Base-by-base conservation (phyloP, 2,329 filamentous ascomycete species). In the Arthroderma sp. region DNA sequence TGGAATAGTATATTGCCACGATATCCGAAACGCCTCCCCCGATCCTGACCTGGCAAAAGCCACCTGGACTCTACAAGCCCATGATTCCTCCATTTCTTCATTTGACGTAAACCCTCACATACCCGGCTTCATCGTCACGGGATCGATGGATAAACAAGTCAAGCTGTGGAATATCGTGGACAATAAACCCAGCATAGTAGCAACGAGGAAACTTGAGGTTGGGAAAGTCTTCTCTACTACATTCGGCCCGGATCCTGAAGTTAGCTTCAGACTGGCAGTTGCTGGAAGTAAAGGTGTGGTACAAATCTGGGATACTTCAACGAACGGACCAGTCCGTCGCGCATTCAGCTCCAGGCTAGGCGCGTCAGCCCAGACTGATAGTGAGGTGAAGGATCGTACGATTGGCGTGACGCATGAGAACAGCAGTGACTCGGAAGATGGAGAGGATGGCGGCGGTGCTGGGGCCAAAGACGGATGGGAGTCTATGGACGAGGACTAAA, bases 301-400 rank as follows among this genome's bases (percentile, higher is more conserved):
- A 59, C 85, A 94, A 61, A 80, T 98, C 43, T 98, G 91, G 91
- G 89, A 96, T 64, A 95, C 91, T 22, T 81, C 85, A 62, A 98
- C 91, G 46, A 98, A 98, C 61, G 78, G 77, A 9, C 82, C 83
- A 28, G 86, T 98, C 30, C 78, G 91, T 47, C 76, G 82, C 50
- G 81, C 83, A 1, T 98, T 98, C 67, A 86, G 83, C 32, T 77
- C 70, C 56, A 80, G 78, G 47, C 73, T 89, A 46, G 73, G 77
- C 32, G 67, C 71, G 49, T 66, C 71, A 22, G 42, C 39, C 27
- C 37, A 32, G 15, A 36, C 40, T 5, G 77, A 77, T 40, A 78
- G 72, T 10, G 75, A 78, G 39, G 77, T 80, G 27, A 69, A 74
- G 59, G 89, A 98, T 64, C 77, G 85, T 46, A 69, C 91, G 40